These are phyloP conservation scores for Thymus quinquecostatus DNA, from an alignment of 257 asterid species.

Conservation along the genomic window DNA sequence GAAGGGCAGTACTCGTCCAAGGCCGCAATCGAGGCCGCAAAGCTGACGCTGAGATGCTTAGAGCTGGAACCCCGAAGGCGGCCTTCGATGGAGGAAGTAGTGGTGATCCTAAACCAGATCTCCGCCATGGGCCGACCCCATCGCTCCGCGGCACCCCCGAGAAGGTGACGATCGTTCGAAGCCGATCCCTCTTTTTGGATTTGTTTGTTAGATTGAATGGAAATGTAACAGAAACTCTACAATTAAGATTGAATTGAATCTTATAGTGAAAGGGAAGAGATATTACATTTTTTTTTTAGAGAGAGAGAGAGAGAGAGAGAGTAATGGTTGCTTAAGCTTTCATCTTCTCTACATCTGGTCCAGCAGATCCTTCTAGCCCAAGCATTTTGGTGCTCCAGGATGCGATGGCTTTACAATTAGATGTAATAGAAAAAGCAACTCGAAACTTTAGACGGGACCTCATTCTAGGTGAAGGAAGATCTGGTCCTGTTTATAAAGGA, in stretches of 20 bases:
- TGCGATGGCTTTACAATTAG: neutral
- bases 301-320: too few species aligned
- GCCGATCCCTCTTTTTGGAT: too few species aligned
- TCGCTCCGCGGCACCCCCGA: too few species aligned
- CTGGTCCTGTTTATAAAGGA: slow-evolving; percentile 22
- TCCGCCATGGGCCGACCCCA: slow-evolving; percentile 24
- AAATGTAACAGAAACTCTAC: too few species aligned
- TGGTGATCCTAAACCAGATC: slow-evolving; percentile 40
- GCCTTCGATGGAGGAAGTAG: slow-evolving; percentile 48
- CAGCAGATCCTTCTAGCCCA: neutral
- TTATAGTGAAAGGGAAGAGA: too few species aligned
- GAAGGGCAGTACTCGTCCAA: slow-evolving; percentile 51
- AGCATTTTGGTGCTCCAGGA: neutral
- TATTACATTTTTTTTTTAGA: too few species aligned
- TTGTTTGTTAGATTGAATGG: too few species aligned
- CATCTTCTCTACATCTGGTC: neutral
- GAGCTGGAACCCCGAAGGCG: slow-evolving; percentile 46
- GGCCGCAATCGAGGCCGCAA: slow-evolving; percentile 39
- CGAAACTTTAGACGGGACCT: neutral
- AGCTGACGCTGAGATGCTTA: slow-evolving; percentile 50
- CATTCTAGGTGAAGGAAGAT: slow-evolving; percentile 1
- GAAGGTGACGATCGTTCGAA: too few species aligned
- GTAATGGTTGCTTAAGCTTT: too few species aligned
- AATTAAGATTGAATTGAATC: too few species aligned
- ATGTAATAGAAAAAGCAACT: slow-evolving; percentile 13